Base-by-base conservation (phyloP, 345 rosid genomes). In the Populus pruinosa region DNA sequence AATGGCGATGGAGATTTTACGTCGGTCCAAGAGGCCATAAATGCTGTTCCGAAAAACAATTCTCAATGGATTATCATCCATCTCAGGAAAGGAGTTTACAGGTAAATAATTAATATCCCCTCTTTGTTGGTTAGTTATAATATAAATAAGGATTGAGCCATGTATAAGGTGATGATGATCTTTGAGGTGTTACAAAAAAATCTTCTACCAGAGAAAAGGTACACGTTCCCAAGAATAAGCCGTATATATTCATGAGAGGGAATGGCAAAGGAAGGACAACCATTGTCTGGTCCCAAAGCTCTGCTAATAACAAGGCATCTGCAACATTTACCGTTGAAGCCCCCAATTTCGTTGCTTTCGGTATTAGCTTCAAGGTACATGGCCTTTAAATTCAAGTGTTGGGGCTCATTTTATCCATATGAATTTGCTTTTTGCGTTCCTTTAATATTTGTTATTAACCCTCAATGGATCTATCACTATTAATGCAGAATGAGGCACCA, bases 231-330 rank as follows among this genome's bases (percentile, higher is more conserved):
- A 78, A 84, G 75, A 89, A 78, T 56, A 95, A 92, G 68, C 94
- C 92, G 2, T 93, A 79, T 64, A 90, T 95, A 70, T 95, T 95
- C 88, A 38, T 95, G 94, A 91, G 99, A 85, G 99, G 99, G 55
- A 93, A 95, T 33, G 99, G 99, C 8, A 95, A 66, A 84, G 98
- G 99, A 25, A 91, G 81, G 79, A 93, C 99, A 0, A 76, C 81
- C 59, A 85, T 95, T 49, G 78, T 81, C 5, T 92, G 90, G 83
- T 85, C 91, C 9, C 75, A 84, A 79, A 93, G 97, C 71, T 76
- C 94, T 12, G 50, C 25, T 10, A 82, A 91, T 27, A 95, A 95
- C 69, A 82, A 71, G 61, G 99, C 84, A 12, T 95, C 99, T 1
- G 97, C 99, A 8, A 89, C 98, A 23, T 91, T 93, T 72, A 82